Conservation (phyloP, 2,329 filamentous ascomycete genomes). For the Aschersonia sp. region DNA sequence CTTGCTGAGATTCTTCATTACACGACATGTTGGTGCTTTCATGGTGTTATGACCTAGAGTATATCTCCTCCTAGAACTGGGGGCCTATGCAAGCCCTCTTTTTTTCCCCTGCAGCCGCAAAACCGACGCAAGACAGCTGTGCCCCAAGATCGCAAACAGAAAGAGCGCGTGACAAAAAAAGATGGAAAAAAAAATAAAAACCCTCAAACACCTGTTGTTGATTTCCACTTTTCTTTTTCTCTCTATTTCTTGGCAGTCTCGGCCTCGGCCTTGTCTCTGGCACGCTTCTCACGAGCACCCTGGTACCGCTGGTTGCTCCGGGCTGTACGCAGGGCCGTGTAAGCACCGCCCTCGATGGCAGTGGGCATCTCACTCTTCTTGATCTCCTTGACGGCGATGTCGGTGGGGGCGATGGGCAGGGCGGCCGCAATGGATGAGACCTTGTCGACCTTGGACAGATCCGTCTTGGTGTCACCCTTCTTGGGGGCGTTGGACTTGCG, state of each 20-base stretch:
- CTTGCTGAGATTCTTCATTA: no score
- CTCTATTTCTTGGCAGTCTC: constrained; percentile 75
- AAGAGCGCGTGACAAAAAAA: constrained; percentile 6
- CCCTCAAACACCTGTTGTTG: constrained; percentile 23
- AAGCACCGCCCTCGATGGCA: constrained; percentile 68
- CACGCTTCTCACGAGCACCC: constrained; percentile 87
- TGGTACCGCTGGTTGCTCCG: constrained; percentile 69
- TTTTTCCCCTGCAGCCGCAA: not conserved
- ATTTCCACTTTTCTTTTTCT: constrained; percentile 14
- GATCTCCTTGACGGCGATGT: constrained; percentile 56
- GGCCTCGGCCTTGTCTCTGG: constrained; percentile 73
- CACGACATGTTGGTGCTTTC: no score
- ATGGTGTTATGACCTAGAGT: no score
- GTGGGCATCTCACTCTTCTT: constrained; percentile 69
- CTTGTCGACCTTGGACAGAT: constrained; percentile 51
- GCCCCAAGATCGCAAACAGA: constrained; percentile 17
- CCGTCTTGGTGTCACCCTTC: constrained; percentile 83
- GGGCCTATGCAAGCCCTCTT: no score
- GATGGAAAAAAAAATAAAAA: constrained; percentile 11
- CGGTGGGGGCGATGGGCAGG: constrained; percentile 60
- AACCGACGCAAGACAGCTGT: constrained; percentile 15
- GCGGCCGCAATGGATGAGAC: constrained; percentile 29
- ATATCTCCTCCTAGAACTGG: no score
- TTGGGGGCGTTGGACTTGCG: constrained; percentile 88
- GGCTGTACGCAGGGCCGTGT: constrained; percentile 69